Evolutionary conservation across 345 rosid species (phyloP).

Genomic region (Fremontodendron californicum): DNA sequence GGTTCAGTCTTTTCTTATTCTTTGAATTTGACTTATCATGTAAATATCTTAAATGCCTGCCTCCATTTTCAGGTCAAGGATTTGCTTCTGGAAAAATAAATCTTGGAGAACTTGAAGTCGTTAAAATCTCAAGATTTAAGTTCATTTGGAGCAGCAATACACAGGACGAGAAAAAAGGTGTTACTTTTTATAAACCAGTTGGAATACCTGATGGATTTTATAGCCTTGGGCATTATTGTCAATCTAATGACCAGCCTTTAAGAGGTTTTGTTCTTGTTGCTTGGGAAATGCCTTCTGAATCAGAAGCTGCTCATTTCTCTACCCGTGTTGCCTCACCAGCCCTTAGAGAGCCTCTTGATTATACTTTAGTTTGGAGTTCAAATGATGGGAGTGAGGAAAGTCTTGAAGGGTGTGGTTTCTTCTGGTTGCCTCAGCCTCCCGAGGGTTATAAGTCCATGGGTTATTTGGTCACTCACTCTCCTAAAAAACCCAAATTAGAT

Average conservation of each 20-base stretch:
- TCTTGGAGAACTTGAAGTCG: constrained; percentile 63
- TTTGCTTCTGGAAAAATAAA: constrained; percentile 69
- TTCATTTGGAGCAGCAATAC: constrained; percentile 56
- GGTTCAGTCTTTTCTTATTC: neutral
- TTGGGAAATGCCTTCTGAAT: constrained; percentile 32
- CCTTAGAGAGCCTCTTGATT: constrained; percentile 62
- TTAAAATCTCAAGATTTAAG: constrained; percentile 47
- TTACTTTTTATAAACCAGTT: constrained; percentile 60
- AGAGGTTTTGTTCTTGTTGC: constrained; percentile 69
- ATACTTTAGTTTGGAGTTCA: constrained; percentile 62
- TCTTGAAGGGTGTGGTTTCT: constrained; percentile 42
- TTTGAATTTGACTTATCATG: neutral
- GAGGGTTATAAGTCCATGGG: constrained; percentile 69
- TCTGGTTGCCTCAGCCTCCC: constrained; percentile 82
- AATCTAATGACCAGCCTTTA: constrained; percentile 48
- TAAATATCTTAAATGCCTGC: neutral
- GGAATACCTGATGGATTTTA: constrained; percentile 61
- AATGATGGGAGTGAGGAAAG: constrained; percentile 39
- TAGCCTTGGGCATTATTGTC: constrained; percentile 81
- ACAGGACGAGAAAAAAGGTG: constrained; percentile 39
- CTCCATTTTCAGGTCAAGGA: constrained; percentile 47
- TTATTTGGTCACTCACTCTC: constrained; percentile 50
- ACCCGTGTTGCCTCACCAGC: constrained; percentile 29
- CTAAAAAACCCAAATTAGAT: constrained; percentile 55
- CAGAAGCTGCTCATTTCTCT: constrained; percentile 9